Conservation (phyloP, 1,284 basidiomycete species). For the Sanghuangporus sanghuang region DNA sequence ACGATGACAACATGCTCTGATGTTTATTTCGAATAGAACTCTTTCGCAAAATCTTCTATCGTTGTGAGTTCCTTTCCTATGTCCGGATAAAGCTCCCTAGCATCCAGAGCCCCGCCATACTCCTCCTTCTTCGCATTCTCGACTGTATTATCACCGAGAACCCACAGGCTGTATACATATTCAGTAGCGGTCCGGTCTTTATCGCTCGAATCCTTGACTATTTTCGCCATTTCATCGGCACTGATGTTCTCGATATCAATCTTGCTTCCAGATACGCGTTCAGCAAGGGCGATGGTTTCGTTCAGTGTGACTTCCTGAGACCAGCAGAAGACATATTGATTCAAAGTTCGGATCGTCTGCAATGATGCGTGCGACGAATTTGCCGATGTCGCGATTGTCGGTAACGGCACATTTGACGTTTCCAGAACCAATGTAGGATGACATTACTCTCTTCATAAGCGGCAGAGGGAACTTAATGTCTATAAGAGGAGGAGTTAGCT, state of each 20-base stretch:
- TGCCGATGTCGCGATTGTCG: slow-evolving; percentile 12
- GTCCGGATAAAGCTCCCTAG: slow-evolving; percentile 16
- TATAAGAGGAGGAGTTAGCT: not conserved
- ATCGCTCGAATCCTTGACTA: not conserved
- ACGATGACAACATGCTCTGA: not conserved
- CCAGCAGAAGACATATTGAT: slow-evolving; percentile 26
- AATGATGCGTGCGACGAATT: slow-evolving; percentile 19
- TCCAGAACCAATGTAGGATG: not conserved
- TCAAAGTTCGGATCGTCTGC: slow-evolving; percentile 24
- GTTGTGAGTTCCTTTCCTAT: not conserved
- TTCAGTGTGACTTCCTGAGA: slow-evolving; percentile 23
- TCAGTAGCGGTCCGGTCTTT: not conserved
- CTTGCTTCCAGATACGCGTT: not conserved
- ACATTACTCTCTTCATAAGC: not conserved
- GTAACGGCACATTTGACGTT: slow-evolving; percentile 18
- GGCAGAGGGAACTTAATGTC: not conserved
- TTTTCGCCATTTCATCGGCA: not conserved
- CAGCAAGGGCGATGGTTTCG: slow-evolving; percentile 1
- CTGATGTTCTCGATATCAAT: not conserved
- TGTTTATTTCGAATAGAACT: not conserved
- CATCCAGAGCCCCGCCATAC: slow-evolving; percentile 12
- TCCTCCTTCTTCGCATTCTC: slow-evolving; percentile 18
- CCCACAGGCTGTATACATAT: slow-evolving; percentile 4
- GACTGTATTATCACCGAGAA: slow-evolving; percentile 13
- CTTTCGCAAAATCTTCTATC: slow-evolving; percentile 7